Evolutionary conservation across 305 asterid genomes (phyloP).

Genomic region (Stenogyne calaminthoides): DNA sequence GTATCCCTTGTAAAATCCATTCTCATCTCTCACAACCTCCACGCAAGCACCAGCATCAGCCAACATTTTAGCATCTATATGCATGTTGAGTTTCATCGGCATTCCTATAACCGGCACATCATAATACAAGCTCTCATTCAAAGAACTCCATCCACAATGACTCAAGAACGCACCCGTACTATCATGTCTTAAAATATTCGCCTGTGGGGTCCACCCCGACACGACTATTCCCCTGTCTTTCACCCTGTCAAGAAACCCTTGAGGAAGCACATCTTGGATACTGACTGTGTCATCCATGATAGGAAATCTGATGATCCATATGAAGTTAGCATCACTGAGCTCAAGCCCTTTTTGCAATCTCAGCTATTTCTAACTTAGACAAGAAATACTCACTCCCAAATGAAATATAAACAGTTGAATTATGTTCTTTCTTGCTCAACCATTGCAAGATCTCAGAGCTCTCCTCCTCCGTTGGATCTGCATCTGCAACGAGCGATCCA

Average conservation of each 20-base stretch:
- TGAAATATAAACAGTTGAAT: too few species aligned
- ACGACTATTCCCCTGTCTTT: slow-evolving; percentile 29
- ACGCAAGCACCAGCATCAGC: too few species aligned
- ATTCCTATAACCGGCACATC: slow-evolving; percentile 39
- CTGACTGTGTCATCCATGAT: neutral
- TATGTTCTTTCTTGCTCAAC: slow-evolving; percentile 11
- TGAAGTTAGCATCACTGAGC: too few species aligned
- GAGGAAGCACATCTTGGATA: slow-evolving; percentile 30
- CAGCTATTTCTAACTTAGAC: too few species aligned
- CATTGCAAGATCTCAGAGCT: slow-evolving; percentile 28
- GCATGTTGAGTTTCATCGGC: slow-evolving; percentile 35
- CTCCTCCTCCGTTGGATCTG: neutral
- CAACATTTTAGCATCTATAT: slow-evolving; percentile 30
- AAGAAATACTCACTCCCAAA: too few species aligned
- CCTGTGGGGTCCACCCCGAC: slow-evolving; percentile 45
- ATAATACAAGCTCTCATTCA: slow-evolving; percentile 29
- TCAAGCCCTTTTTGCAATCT: too few species aligned
- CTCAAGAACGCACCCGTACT: slow-evolving; percentile 34
- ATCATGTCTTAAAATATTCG: slow-evolving; percentile 26
- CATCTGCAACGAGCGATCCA: slow-evolving; percentile 24
- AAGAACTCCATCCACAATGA: slow-evolving; percentile 45
- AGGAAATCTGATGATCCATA: too few species aligned
- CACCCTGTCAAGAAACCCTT: slow-evolving; percentile 43
- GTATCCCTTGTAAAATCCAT: too few species aligned
- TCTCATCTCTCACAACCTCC: too few species aligned